phyloP scores from a whole-genome alignment of 2,329 filamentous ascomycete genomes.

The Hypoxylon sp. region DNA sequence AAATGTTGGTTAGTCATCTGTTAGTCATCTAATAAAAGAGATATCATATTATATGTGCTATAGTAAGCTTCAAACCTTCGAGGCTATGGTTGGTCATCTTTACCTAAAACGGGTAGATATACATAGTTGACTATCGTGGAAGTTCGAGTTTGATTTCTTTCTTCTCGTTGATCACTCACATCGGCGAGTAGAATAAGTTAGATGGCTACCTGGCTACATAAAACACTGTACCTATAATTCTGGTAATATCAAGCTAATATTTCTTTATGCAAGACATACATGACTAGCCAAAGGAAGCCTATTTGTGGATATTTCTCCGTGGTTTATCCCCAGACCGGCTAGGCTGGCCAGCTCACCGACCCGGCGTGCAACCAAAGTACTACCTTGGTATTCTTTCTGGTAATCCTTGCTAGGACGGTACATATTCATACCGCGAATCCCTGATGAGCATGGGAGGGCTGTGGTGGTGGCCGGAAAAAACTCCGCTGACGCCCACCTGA shows the following conservation, averaged over 20 bases:
- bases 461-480: conserved; percentile 34
- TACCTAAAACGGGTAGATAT: too few species aligned
- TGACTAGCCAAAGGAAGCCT: conserved; percentile 1
- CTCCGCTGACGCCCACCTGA: conserved; percentile 30
- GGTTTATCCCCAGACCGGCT: conserved; percentile 24
- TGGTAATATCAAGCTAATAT: neutral
- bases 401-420: conserved; percentile 12
- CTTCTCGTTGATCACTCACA: too few species aligned
- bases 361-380: conserved; percentile 7
- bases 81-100: too few species aligned
- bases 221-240: neutral
- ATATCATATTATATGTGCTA: too few species aligned
- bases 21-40: too few species aligned
- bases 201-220: too few species aligned
- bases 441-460: neutral
- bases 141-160: too few species aligned
- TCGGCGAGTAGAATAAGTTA: too few species aligned
- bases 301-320: conserved; percentile 25
- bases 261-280: conserved; percentile 13
- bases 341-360: conserved; percentile 12
- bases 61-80: too few species aligned
- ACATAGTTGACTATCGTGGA: too few species aligned
- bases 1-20: too few species aligned
- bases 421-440: conserved; percentile 12
- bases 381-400: conserved; percentile 6